Evolutionary conservation across 148 eudicot genomes (phyloP), one percentile per base, ranked within the genome.

Genomic region (Rhododendron ovatum): DNA sequence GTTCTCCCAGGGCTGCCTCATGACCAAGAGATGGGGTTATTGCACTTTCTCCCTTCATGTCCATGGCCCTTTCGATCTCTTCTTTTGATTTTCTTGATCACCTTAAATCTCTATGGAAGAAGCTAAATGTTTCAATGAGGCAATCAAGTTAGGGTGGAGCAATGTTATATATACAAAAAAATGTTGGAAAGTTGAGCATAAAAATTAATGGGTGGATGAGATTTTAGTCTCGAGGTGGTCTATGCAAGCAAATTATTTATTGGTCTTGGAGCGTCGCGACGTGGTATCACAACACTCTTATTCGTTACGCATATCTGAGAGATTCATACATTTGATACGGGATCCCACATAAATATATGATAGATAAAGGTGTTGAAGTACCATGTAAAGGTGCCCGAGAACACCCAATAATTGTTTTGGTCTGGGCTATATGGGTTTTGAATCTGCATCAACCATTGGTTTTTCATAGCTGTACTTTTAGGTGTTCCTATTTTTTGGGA

Each of bases 1-100:
- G 90, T 67, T 92, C 91, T 80, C 86, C 90, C 7, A 84, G 77
- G n/a, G 51, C 65, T 26, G 85, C 82, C 37, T 82, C 82, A 15
- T 30, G 30, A 50, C 13, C 30, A 71, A 30, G 20, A 30, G 9
- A 1, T 71, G 41, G 14, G 12, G 41, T 12, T 53, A 30, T 30
- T 59, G 30, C 86, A 59, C 5, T 61, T 61, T 82, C 80, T 82
- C 45, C 59, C 81, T 57, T 86, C 61, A 41, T 63, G 53, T 76
- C 88, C 85, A 87, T 87, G 35, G 15, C 85, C 20, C n/a, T 20
- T 11, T 0, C 6, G 33, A 33, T 81, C 53, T 30, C 51, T 5
- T 50, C 59, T 45, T 26, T 47, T 7, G 33, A 43, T 20, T 57
- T 59, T 5, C 11, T 30, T 22, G 69, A 24, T 43, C 22, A 28